Evolutionary conservation across 257 asterid genomes (phyloP), one percentile per base, ranked within the genome.

Genomic region (Solanum medicagineum): DNA sequence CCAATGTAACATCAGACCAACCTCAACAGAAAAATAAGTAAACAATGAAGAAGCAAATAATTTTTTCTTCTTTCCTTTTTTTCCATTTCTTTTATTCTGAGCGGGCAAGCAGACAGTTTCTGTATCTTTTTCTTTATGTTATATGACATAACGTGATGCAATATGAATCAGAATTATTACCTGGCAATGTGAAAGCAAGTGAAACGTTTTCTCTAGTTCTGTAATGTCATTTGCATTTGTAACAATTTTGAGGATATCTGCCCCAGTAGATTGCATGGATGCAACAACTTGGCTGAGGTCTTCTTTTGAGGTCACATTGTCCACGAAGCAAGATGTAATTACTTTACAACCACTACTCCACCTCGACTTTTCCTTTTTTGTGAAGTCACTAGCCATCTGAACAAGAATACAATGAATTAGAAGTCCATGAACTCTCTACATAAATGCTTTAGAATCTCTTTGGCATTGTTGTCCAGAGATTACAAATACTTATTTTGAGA

Each of bases 171-270:
- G 56, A 73, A 47, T 8, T 4, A 54, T 0, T 85, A 79, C 96
- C 94, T 93, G 92, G 80, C 90, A 84, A 85, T 92, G 90, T 19
- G 93, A 87, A 79, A 92, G 92, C 83, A 93, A 85, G 84, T 91
- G 89, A 77, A 92, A 92, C 79, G 74, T 53, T 79, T 84, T 86
- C 29, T 86, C 87, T 20, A 86, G 62, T 83, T 89, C 93, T 29
- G 94, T 91, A 80, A 93, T 92, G 85, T 88, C 87, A 57, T 87
- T 83, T 83, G 92, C 94, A 81, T 84, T 60, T 75, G 87, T 79
- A 68, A 91, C 92, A 80, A 92, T 71, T 87, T 93, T 93, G 69
- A 93, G 83, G 84, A 93, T 88, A 81, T 93, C 94, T 8, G 94
- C 93, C 65, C 90, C 88, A 42, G 83, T 90, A 32, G 94, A 91